Evolutionary conservation across 805 yeast species (phyloP).

Genomic region (Metschnikowia continentalis): DNA sequence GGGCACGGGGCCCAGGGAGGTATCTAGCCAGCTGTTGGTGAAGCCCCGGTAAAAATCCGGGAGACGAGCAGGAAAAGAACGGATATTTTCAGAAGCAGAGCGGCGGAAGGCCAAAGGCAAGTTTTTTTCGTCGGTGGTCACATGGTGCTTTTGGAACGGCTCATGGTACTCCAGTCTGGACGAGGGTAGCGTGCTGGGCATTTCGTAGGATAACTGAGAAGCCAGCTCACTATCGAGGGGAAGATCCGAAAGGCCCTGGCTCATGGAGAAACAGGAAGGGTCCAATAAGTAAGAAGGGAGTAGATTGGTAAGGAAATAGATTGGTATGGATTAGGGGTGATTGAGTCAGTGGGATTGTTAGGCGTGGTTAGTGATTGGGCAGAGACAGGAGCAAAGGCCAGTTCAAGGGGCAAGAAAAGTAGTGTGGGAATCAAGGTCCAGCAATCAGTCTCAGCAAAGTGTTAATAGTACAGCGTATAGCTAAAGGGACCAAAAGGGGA

Average conservation of each 20-base stretch:
- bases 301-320: background rate
- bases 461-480: too few relatives aligned
- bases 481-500: background rate
- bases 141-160: background rate
- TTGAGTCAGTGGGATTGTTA: background rate
- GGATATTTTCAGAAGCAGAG: too few relatives aligned
- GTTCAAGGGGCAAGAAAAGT: too few relatives aligned
- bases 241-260: constrained; percentile 9
- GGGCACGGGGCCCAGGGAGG: constrained; percentile 1
- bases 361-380: background rate
- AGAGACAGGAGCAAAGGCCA: background rate
- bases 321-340: background rate
- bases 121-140: background rate
- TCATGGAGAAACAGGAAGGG: background rate
- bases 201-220: constrained; percentile 7
- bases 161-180: constrained; percentile 1
- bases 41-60: constrained; percentile 6
- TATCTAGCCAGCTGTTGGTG: constrained; percentile 7
- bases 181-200: constrained; percentile 3
- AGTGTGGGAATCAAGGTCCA: too few relatives aligned
- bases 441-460: background rate
- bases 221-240: constrained; percentile 7
- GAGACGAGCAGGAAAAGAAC: background rate
- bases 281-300: background rate
- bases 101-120: background rate